A percentile compares a stretch with the other conserved stretches of the same genome.
Evolutionary conservation across 805 yeast genomes (phyloP).

Genomic region (Ogataea saltuana): DNA sequence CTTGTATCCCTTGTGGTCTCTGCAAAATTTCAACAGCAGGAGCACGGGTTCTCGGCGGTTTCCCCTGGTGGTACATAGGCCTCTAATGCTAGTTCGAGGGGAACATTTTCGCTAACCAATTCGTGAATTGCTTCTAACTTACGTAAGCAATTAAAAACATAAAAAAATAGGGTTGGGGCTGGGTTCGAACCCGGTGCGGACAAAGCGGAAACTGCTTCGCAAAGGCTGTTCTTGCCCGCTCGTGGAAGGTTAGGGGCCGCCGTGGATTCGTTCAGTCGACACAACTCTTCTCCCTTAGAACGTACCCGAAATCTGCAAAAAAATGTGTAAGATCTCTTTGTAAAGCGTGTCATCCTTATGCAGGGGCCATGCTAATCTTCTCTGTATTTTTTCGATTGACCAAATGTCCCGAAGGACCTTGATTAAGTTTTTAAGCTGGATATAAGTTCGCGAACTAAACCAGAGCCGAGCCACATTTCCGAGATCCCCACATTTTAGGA

Average conservation of each 20-base stretch:
- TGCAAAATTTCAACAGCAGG: too few species aligned
- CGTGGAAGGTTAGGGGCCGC: background rate
- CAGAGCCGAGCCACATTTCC: background rate
- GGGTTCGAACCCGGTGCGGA: too few species aligned
- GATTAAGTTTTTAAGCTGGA: background rate
- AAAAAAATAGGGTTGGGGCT: background rate
- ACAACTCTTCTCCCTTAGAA: too few species aligned
- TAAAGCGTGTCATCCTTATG: conserved; percentile 99
- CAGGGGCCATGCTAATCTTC: conserved; percentile 99
- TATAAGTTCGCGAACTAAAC: conserved; percentile 2
- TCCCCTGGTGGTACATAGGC: too few species aligned
- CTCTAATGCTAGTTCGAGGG: too few species aligned
- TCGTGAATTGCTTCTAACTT: too few species aligned
- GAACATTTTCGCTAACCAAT: too few species aligned
- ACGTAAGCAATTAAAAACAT: too few species aligned
- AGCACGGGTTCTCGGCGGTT: background rate
- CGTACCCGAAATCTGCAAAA: conserved; percentile 48
- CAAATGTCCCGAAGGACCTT: conserved; percentile 82
- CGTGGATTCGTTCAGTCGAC: too few species aligned
- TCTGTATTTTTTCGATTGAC: conserved; percentile 99
- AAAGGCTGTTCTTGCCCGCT: background rate
- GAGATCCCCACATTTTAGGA: conserved; percentile 1
- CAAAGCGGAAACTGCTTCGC: too few species aligned
- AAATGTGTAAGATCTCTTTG: conserved; percentile 96
- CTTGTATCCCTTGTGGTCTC: too few species aligned